Evolutionary conservation across 1,284 basidiomycete genomes (phyloP).

Genomic region (Sanghuangporus weigelae): DNA sequence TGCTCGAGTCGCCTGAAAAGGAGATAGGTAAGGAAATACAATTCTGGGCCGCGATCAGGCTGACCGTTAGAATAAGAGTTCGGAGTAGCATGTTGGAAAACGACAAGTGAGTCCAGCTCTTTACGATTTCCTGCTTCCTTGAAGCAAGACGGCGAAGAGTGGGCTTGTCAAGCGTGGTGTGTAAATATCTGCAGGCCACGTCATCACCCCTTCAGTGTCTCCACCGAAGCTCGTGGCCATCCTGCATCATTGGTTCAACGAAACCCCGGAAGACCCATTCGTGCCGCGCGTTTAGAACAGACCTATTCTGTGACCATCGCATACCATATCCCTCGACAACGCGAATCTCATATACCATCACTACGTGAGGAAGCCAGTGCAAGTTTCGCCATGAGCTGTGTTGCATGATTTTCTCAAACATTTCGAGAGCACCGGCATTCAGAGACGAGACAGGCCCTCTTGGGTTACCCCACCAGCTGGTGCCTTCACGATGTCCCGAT

Average conservation of each 20-base stretch:
- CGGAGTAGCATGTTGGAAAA: too few relatives aligned
- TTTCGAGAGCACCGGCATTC: constrained; percentile 41
- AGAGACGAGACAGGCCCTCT: constrained; percentile 44
- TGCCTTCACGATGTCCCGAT: constrained; percentile 26
- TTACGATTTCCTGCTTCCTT: too few relatives aligned
- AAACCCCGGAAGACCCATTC: constrained; percentile 54
- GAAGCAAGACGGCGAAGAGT: too few relatives aligned
- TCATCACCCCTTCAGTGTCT: constrained; percentile 32
- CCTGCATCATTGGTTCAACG: constrained; percentile 59
- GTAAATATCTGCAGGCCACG: too few relatives aligned
- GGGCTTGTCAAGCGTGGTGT: too few relatives aligned
- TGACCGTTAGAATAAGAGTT: too few relatives aligned
- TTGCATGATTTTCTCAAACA: constrained; percentile 48
- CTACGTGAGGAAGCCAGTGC: constrained; percentile 53
- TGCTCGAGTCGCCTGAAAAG: too few relatives aligned
- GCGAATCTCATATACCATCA: constrained; percentile 53
- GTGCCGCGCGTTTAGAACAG: constrained; percentile 10
- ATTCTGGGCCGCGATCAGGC: too few relatives aligned
- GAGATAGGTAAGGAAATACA: too few relatives aligned
- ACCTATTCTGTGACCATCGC: constrained; percentile 52
- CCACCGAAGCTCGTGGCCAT: constrained; percentile 56
- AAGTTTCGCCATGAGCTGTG: constrained; percentile 50
- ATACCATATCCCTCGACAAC: constrained; percentile 56
- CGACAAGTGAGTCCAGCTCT: too few relatives aligned
- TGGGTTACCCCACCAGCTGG: constrained; percentile 52